phyloP scores from a whole-genome alignment of 805 yeast species.

The Pichia cephalocereana region DNA sequence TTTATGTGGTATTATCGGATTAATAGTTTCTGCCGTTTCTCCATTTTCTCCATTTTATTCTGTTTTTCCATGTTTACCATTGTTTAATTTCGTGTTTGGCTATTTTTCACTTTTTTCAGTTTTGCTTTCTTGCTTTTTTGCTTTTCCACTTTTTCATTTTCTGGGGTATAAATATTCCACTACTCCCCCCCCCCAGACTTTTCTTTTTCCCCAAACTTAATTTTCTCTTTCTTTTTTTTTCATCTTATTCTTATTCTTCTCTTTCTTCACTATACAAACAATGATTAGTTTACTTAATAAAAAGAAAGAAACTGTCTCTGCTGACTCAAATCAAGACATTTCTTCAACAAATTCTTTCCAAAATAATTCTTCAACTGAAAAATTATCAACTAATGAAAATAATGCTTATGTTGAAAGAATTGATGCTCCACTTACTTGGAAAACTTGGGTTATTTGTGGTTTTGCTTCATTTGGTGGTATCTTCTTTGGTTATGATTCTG shows the following conservation, averaged over 20 bases:
- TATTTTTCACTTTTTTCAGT: too few species aligned
- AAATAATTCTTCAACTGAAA: neutral
- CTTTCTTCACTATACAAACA: neutral
- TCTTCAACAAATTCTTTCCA: neutral
- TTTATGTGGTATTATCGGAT: too few species aligned
- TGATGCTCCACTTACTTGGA: slow-evolving; percentile 31
- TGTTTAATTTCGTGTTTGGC: neutral
- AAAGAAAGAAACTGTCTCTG: neutral
- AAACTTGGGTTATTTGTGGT: slow-evolving; percentile 34
- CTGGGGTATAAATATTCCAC: neutral
- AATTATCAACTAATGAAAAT: too few species aligned
- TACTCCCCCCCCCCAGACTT: neutral
- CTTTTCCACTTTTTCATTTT: too few species aligned
- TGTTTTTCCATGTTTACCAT: neutral
- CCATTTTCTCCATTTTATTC: neutral
- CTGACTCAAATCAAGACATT: neutral
- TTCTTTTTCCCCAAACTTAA: neutral
- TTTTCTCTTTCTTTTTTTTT: neutral
- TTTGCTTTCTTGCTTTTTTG: too few species aligned
- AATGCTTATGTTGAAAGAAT: slow-evolving; percentile 9
- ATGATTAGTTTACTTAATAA: neutral
- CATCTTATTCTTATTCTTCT: neutral
- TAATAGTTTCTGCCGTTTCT: too few species aligned
- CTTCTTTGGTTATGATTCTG: slow-evolving; percentile 62
- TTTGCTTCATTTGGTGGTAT: slow-evolving; percentile 65